Base-by-base conservation (phyloP, 176 grass and related monocot genomes). In the Metroxylon sagu region DNA sequence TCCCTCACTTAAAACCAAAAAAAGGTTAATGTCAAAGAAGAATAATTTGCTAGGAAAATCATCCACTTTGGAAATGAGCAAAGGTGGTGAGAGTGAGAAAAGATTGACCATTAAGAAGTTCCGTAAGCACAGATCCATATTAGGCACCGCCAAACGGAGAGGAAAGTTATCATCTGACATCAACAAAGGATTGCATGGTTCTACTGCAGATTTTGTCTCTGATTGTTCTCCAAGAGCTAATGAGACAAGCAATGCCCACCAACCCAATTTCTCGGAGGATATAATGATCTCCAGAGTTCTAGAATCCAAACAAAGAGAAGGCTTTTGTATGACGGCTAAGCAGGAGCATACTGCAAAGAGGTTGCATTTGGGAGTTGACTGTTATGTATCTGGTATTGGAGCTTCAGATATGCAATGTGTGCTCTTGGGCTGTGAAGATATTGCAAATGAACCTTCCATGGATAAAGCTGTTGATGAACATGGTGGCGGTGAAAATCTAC, bases 401-500 rank as follows among this genome's bases (percentile, higher is more conserved):
- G 61, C 52, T 63, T 43, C 8, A 14, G 52, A 79, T 53, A 73
- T 70, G 51, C 86, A 81, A 59, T 50, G 43, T 14, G 70, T 27
- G 74, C 55, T 62, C 31, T 73, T 43, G 49, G 59, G 54, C 43
- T 76, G 67, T 53, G 72, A 59, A 65, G 55, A 54, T 76, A 23
- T 53, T 82, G 50, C 49, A 43, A 69, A 16, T 12, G 68, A 29
- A 29, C 48, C 68, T 71, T 43, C 10, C 35, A 29, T 56, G 28
- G 4, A 31, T 16, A 52, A 4, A 18, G 17, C 55, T 28, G 25
- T 19, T 21, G 29, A 31, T 56, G 54, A 69, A 49, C 43, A 15
- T 60, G 2, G 65, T 52, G 59, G 52, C 48, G 29, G 51, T 65
- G 70, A 57, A 69, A 69, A 26, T 54, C 65, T 57, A 57, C 57